Evolutionary conservation across 495 filamentous ascomycete genomes (phyloP), one percentile per base, ranked within the genome.

Genomic region (Aspergillus cristatus): DNA sequence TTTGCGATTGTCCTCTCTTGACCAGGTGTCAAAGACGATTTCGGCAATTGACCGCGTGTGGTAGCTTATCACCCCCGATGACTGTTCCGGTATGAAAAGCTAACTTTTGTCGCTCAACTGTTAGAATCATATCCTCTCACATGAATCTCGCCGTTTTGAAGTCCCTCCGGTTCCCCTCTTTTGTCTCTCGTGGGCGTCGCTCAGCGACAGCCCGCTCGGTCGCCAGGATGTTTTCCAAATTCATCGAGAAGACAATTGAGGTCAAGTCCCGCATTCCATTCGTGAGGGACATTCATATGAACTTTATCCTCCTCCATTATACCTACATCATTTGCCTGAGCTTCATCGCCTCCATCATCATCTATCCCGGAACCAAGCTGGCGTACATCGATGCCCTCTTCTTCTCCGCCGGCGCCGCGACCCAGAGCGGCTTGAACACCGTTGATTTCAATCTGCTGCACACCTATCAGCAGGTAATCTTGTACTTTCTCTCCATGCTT

Each of bases 361-460:
- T 97, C 12, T 95, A 73, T 42, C 67, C 72, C n/a, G 58, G 54
- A 11, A 70, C 69, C 12, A 50, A 72, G 6, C 52, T 99, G 28
- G 42, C 59, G 6, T 99, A 93, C 49, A 85, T 89, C 42, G 88
- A 99, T 70, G 84, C 88, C 11, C 73, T 99, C 13, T 86, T 94
- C 67, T 82, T 94, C 42, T 71, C 81, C 10, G 72, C 70, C 41
- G 88, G 93, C 11, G 71, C 81, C 25, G 76, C 83, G 38, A 96
- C 89, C 1, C 91, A 99, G 56, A 90, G 85, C 34, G 91, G 91
- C 0, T 64, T 99, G 41, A 98, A 98, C 59, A 81, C 87, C 14
- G 60, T 94, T 31, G 76, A 96, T 50, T 36, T 89, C 24, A 95
- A 94, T 53, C 35, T 61, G 5, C 56, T 95, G 2, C 69, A 70